Percentiles rank a stretch among this genome's conserved stretches.
These are phyloP conservation scores for Tetrahymena malaccensis DNA, from an alignment of 73 alveolate species.

Conservation along the genomic window DNA sequence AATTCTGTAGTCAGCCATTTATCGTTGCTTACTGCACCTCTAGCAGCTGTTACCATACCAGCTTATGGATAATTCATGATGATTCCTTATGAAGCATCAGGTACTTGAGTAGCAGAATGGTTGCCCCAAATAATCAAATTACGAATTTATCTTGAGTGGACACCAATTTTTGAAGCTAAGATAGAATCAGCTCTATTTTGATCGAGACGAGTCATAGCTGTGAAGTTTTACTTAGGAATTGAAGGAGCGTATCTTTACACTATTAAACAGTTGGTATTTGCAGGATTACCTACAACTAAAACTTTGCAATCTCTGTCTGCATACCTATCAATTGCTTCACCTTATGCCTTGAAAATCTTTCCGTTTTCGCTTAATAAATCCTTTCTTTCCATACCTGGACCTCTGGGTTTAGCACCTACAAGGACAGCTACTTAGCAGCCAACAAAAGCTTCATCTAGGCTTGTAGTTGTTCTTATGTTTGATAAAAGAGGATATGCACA, in stretches of 20 bases:
- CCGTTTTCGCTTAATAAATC: slow-evolving; percentile 87
- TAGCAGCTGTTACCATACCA: background rate
- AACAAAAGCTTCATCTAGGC: slow-evolving; percentile 80
- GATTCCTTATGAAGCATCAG: slow-evolving; percentile 59
- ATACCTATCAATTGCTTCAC: slow-evolving; percentile 79
- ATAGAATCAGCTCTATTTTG: slow-evolving; percentile 77
- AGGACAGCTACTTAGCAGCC: slow-evolving; percentile 84
- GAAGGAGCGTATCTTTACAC: slow-evolving; percentile 75
- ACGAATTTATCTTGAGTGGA: slow-evolving; percentile 58
- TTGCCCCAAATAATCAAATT: slow-evolving; percentile 90
- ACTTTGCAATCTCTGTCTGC: slow-evolving; percentile 90
- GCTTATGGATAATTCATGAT: slow-evolving; percentile 14
- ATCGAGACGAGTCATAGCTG: slow-evolving; percentile 91
- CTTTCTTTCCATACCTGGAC: slow-evolving; percentile 97
- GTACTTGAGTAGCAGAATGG: slow-evolving; percentile 82
- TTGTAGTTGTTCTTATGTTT: slow-evolving; percentile 64
- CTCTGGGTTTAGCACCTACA: slow-evolving; percentile 94
- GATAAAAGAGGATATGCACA: slow-evolving; percentile 78
- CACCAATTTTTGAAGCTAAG: slow-evolving; percentile 63
- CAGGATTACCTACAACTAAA: slow-evolving; percentile 93
- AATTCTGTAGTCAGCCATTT: slow-evolving; percentile 64
- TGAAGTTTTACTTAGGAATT: slow-evolving; percentile 81
- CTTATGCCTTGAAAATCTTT: slow-evolving; percentile 78
- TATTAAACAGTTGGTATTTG: slow-evolving; percentile 88
- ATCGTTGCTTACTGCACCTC: slow-evolving; percentile 49